A percentile compares a stretch with the other conserved stretches of the same genome.
phyloP scores from a whole-genome alignment of 176 grass and related monocot species.

The Bothriochloa decipiens region DNA sequence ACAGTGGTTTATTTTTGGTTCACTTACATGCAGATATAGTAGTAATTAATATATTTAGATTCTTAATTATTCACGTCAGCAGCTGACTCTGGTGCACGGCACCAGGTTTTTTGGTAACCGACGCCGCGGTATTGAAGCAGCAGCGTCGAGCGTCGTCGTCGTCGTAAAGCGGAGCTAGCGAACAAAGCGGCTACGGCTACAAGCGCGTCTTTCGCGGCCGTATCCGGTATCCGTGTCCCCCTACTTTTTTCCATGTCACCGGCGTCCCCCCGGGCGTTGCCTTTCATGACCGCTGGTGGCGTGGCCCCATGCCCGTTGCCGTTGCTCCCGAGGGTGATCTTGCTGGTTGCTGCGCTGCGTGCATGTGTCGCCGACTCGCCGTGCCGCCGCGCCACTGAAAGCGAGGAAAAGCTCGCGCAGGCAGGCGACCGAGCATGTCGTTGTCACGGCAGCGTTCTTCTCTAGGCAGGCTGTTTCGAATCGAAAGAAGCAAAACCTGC shows the following conservation, averaged over 20 bases:
- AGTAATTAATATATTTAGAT: not conserved
- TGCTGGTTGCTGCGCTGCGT: not conserved
- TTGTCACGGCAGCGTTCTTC: not conserved
- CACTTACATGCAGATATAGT: not conserved
- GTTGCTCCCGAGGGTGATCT: constrained; percentile 16
- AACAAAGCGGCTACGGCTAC: not conserved
- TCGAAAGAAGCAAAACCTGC: not conserved
- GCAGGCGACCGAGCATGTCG: not conserved
- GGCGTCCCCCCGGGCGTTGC: not conserved
- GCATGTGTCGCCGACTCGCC: not conserved
- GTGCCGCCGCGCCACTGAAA: constrained; percentile 26
- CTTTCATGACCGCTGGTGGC: constrained; percentile 20
- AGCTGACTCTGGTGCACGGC: not conserved
- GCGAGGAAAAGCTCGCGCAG: constrained; percentile 21
- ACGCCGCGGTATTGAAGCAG: not conserved
- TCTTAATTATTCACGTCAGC: not conserved
- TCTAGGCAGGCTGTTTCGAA: not conserved
- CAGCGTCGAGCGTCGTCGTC: no score
- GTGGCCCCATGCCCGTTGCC: not conserved
- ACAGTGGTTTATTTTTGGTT: not conserved
- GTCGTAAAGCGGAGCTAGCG: not conserved
- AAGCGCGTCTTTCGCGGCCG: constrained; percentile 25
- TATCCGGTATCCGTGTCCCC: not conserved
- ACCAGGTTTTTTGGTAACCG: not conserved
- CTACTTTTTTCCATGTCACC: not conserved